These are phyloP conservation scores for Orbilia quercus DNA, from an alignment of 2,329 filamentous ascomycete species.

Conservation along the genomic window DNA sequence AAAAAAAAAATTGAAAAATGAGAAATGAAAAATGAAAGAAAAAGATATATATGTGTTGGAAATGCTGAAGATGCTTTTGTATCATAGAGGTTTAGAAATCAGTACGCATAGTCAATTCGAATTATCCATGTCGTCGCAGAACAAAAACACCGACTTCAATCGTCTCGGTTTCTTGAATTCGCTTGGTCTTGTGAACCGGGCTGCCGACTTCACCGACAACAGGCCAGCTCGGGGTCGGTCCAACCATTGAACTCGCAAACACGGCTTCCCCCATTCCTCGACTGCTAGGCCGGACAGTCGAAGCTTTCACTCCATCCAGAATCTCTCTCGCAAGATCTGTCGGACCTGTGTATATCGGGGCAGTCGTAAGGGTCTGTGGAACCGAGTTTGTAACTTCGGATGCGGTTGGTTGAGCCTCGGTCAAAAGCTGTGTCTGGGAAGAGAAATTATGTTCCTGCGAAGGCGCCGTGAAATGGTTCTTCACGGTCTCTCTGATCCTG, in stretches of 20 bases:
- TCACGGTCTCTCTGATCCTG: slow-evolving; percentile 59
- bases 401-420: slow-evolving; percentile 27
- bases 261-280: slow-evolving; percentile 60
- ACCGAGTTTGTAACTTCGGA: slow-evolving; percentile 23
- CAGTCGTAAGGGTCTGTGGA: slow-evolving; percentile 23
- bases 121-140: slow-evolving; percentile 55
- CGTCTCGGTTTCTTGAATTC: slow-evolving; percentile 57
- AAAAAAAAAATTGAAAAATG: slow-evolving; percentile 11
- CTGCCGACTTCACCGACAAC: slow-evolving; percentile 58
- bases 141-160: slow-evolving; percentile 60
- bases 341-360: slow-evolving; percentile 57
- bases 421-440: slow-evolving; percentile 23
- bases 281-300: slow-evolving; percentile 58
- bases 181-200: slow-evolving; percentile 36
- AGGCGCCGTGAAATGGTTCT: slow-evolving; percentile 57
- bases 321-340: slow-evolving; percentile 60
- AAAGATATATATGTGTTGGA: no score
- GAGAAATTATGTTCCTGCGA: slow-evolving; percentile 32
- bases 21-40: no score
- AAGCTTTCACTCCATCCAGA: slow-evolving; percentile 59
- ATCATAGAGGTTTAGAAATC: no score
- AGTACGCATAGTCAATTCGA: no score
- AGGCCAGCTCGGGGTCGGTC: slow-evolving; percentile 55
- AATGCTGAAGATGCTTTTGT: not conserved
- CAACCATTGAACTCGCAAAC: slow-evolving; percentile 59